Percentiles rank a stretch among this genome's conserved stretches.
These are phyloP conservation scores for Quercus bicolor DNA, from an alignment of 306 rosid species.

Conservation along the genomic window DNA sequence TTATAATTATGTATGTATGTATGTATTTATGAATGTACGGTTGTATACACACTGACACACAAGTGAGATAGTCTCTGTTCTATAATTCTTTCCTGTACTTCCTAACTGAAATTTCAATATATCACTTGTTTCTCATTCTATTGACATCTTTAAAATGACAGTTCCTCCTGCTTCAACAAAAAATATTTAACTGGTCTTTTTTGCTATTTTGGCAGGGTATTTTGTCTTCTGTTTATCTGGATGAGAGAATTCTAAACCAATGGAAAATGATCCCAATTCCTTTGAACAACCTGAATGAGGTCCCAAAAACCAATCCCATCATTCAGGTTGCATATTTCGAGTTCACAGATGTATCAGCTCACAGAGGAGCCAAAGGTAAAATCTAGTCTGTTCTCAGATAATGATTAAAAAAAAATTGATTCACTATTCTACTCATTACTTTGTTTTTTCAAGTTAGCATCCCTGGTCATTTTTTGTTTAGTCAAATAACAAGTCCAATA, in stretches of 20 bases:
- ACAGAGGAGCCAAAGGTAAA: conserved; percentile 37
- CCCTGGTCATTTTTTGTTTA: conserved; percentile 6
- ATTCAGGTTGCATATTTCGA: conserved; percentile 39
- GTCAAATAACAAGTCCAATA: background rate
- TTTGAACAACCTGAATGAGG: conserved; percentile 63
- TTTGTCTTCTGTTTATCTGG: conserved; percentile 76
- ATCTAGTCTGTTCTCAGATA: conserved; percentile 37
- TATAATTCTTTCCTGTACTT: background rate
- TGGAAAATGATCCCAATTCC: conserved; percentile 82
- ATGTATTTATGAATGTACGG: too few relatives aligned
- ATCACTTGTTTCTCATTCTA: background rate
- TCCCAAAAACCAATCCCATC: conserved; percentile 40
- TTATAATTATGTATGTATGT: background rate
- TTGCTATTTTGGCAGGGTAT: conserved; percentile 59
- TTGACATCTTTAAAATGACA: conserved; percentile 9
- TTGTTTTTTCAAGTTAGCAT: background rate
- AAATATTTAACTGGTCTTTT: conserved; percentile 20
- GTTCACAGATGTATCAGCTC: conserved; percentile 22
- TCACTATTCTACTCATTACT: background rate
- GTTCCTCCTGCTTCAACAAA: background rate
- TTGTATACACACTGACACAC: too few relatives aligned
- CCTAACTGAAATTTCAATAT: background rate
- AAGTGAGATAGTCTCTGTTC: background rate
- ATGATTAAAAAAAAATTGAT: conserved; percentile 3
- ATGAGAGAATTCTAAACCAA: conserved; percentile 35